phyloP scores from a whole-genome alignment of 2,329 filamentous ascomycete species.

The Colletotrichum endophyticum region DNA sequence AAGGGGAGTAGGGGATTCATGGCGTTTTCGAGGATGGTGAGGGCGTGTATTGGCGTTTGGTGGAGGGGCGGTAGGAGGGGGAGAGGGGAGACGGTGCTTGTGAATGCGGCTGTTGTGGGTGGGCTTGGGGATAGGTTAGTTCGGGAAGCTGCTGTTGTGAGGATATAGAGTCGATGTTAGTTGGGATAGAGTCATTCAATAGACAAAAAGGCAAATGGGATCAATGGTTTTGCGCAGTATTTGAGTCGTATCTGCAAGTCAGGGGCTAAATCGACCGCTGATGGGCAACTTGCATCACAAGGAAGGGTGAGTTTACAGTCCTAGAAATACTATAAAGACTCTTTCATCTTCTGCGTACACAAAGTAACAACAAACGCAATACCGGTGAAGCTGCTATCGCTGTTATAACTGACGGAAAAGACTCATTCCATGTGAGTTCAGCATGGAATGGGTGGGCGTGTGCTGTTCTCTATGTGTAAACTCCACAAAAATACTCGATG shows the following conservation, averaged over 20 bases:
- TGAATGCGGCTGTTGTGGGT: conserved; percentile 6
- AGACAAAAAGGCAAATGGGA: background rate
- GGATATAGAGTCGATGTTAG: background rate
- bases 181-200: background rate
- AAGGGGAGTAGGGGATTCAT: background rate
- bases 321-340: background rate
- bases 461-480: background rate
- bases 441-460: background rate
- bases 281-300: background rate
- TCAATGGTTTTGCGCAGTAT: background rate
- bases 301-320: background rate
- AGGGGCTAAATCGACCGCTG: background rate
- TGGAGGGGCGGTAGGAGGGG: background rate
- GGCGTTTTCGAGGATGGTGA: background rate
- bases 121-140: background rate
- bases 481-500: too few relatives aligned
- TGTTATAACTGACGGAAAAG: too few relatives aligned
- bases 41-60: background rate
- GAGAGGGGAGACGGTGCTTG: background rate
- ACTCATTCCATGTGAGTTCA: background rate
- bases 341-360: background rate
- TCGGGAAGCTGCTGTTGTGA: background rate
- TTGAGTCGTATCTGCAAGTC: background rate
- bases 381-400: background rate
- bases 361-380: background rate